Conservation (phyloP, 768 basidiomycete genomes). For the Boletus tomentosulus region DNA sequence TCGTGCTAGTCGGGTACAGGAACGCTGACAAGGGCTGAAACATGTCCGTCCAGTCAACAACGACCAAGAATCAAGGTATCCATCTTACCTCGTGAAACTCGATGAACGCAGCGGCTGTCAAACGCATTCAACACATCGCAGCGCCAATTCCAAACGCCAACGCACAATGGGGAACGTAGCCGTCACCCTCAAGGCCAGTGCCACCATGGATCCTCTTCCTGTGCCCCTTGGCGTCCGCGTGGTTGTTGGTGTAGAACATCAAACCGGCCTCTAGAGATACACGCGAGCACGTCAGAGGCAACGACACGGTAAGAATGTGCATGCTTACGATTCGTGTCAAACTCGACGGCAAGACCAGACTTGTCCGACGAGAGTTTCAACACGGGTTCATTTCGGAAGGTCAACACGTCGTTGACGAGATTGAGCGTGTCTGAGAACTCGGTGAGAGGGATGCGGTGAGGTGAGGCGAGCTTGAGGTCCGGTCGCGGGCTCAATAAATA, state of each 20-base stretch:
- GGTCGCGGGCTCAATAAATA: conserved; percentile 48
- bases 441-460: conserved; percentile 44
- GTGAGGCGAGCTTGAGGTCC: conserved; percentile 32
- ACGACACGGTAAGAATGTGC: not conserved
- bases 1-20: conserved; percentile 50
- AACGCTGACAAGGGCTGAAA: conserved; percentile 57
- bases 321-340: conserved; percentile 65
- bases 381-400: conserved; percentile 37
- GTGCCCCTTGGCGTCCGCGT: conserved; percentile 43
- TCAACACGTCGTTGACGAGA: conserved; percentile 35
- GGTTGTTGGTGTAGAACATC: conserved; percentile 69
- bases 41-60: not conserved
- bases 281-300: not conserved
- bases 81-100: conserved; percentile 60
- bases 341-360: conserved; percentile 57
- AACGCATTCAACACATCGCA: not conserved
- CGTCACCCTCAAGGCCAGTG: conserved; percentile 53
- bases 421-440: conserved; percentile 42
- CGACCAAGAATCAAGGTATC: not conserved
- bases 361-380: conserved; percentile 52
- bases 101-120: conserved; percentile 56
- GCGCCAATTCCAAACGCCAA: not conserved
- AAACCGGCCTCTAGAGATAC: conserved; percentile 56
- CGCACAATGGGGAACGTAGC: conserved; percentile 58
- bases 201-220: conserved; percentile 77